These are phyloP conservation scores for Rhodotorula sp. DNA, from an alignment of 1,284 basidiomycete species.

Conservation along the genomic window DNA sequence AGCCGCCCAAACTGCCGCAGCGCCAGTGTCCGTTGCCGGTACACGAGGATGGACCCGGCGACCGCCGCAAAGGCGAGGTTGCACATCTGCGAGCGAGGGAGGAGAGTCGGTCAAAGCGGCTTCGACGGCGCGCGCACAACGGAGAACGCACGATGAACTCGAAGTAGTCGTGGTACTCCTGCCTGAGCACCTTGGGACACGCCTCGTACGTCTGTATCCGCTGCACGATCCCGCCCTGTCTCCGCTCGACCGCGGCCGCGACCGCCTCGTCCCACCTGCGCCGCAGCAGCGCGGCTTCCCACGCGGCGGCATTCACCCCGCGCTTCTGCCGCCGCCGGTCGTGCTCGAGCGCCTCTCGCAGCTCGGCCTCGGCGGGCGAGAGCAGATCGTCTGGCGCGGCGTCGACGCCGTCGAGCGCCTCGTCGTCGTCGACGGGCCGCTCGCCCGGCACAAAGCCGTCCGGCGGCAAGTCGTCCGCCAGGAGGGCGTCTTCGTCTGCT, in stretches of 20 bases:
- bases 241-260: neutral
- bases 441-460: neutral
- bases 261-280: neutral
- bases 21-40: slow-evolving; percentile 33
- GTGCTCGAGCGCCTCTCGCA: neutral
- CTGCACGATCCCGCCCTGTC: neutral
- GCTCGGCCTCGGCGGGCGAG: slow-evolving; percentile 7
- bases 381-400: neutral
- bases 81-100: slow-evolving; percentile 23
- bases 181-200: slow-evolving; percentile 26
- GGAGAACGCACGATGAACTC: slow-evolving; percentile 34
- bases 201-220: slow-evolving; percentile 32
- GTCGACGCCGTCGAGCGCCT: neutral
- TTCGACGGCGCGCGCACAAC: too few relatives aligned
- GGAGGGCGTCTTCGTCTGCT: neutral
- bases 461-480: neutral
- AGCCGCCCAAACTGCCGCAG: slow-evolving; percentile 31
- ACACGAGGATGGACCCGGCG: slow-evolving; percentile 17
- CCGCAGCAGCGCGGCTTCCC: neutral
- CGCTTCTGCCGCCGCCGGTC: slow-evolving; percentile 4
- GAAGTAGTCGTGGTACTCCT: slow-evolving; percentile 34
- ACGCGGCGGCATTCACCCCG: neutral
- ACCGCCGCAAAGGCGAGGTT: slow-evolving; percentile 32
- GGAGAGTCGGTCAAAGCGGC: neutral
- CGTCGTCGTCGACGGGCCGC: neutral